Base-by-base conservation (phyloP, 2,329 filamentous ascomycete genomes). In the Fusarium staphyleae region DNA sequence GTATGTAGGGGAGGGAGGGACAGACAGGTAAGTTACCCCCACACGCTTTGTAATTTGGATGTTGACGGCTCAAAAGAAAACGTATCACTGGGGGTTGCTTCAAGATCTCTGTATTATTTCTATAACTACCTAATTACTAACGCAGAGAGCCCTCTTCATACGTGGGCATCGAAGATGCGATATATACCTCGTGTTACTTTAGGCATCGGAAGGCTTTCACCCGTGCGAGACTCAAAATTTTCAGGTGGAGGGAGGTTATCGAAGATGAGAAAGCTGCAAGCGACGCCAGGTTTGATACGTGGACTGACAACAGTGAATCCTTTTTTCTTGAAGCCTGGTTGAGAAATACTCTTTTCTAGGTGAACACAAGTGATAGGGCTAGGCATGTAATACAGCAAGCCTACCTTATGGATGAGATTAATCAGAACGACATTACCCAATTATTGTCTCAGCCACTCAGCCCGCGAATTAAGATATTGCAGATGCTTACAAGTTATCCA, bases 321-420 rank as follows among this genome's bases (percentile, higher is more conserved):
- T 50, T 86, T 82, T 0, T 78, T 82, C 3, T 75, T 72, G 48
- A 79, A 77, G 0, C 71, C 70, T 1, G 83, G 73, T 28, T 77
- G 76, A 0, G 78, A 75, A 0, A 65, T 40, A 0, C 74, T 78
- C 42, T 73, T 70, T 58, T 86, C 79, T 0, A 80, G 82, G 28
- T 80, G 77, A 0, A 86, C 78, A 0, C 78, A 72, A 0, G 66
- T 64, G 19, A 87, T 80, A 0, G 80, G 77, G 0, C 82, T 82
- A 19, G 86, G 76, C 1, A 86, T 70, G 66, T 80, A 78, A 39
- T 85, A 82, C 14, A 87, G 70, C 0, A 85, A 69, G 54, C 86
- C 84, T 32, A 86, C 71, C 42, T 87, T 84, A 61, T 87, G 83
- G n/a, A 86, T 77, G 35, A 86, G 70, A 62, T 86, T 87, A 54